phyloP scores from a whole-genome alignment of 441 rosid genomes.

The Pelargonium fulgidum region DNA sequence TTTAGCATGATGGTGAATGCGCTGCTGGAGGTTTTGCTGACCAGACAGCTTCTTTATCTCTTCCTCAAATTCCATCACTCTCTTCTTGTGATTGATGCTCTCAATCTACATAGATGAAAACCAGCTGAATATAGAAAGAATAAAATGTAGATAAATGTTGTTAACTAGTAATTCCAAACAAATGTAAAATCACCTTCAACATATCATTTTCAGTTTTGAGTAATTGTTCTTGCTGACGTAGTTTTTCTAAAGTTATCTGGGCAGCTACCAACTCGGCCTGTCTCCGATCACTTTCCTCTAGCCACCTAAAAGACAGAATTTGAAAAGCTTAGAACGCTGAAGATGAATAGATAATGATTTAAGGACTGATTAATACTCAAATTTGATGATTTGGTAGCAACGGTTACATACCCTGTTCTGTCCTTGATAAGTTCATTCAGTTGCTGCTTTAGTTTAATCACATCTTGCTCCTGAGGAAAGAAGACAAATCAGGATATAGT shows the following conservation, averaged over 20 bases:
- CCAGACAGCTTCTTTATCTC: conserved; percentile 74
- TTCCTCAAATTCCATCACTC: conserved; percentile 65
- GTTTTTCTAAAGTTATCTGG: conserved; percentile 68
- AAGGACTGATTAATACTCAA: conserved; percentile 5
- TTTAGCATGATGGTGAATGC: conserved; percentile 89
- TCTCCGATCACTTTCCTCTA: conserved; percentile 76
- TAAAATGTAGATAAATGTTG: neutral
- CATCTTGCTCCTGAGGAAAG: conserved; percentile 46
- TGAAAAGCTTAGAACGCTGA: conserved; percentile 6
- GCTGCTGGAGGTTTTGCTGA: conserved; percentile 88
- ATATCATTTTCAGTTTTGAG: conserved; percentile 73
- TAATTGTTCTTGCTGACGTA: conserved; percentile 61
- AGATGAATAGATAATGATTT: neutral
- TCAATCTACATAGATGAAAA: conserved; percentile 42
- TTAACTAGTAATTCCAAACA: neutral
- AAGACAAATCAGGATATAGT: conserved; percentile 10
- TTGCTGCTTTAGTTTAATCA: conserved; percentile 61
- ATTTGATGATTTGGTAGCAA: conserved; percentile 7
- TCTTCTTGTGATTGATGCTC: conserved; percentile 59
- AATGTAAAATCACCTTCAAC: conserved; percentile 46
- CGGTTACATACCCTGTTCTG: conserved; percentile 61
- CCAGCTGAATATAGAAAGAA: conserved; percentile 10
- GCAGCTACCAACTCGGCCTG: conserved; percentile 70
- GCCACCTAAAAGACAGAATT: conserved; percentile 51
- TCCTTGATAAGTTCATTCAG: conserved; percentile 72